A percentile compares a stretch with the other conserved stretches of the same genome.
Conservation (phyloP, 2,329 filamentous ascomycete genomes). For the Scedosporium boydii region DNA sequence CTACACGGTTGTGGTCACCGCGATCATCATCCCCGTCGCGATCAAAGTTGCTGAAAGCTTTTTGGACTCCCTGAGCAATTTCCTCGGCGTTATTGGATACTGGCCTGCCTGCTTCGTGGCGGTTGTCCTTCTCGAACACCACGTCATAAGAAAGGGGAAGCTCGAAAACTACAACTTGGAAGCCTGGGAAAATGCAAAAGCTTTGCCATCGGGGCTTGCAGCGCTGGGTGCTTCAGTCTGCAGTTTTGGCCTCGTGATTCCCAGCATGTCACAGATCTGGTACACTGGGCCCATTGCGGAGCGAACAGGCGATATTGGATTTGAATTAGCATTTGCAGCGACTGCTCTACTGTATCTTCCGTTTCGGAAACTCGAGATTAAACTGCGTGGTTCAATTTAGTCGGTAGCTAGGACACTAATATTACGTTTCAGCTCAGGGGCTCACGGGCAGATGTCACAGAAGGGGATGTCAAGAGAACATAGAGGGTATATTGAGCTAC, state of each 20-base stretch:
- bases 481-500: not conserved
- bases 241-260: slow-evolving; percentile 36
- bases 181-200: slow-evolving; percentile 32
- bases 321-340: slow-evolving; percentile 46
- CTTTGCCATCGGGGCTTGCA: slow-evolving; percentile 30
- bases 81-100: slow-evolving; percentile 34
- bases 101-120: slow-evolving; percentile 33
- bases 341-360: slow-evolving; percentile 29
- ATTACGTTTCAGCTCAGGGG: too few relatives aligned
- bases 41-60: slow-evolving; percentile 29
- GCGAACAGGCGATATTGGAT: slow-evolving; percentile 47
- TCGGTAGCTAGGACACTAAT: too few relatives aligned
- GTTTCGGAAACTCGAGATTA: slow-evolving; percentile 31
- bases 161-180: slow-evolving; percentile 30
- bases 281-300: slow-evolving; percentile 45
- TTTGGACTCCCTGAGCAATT: slow-evolving; percentile 32
- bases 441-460: too few relatives aligned
- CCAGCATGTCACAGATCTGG: slow-evolving; percentile 47
- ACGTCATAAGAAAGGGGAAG: slow-evolving; percentile 29
- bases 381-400: too few relatives aligned
- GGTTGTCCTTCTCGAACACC: slow-evolving; percentile 30
- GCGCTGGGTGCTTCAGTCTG: slow-evolving; percentile 31
- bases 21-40: slow-evolving; percentile 29
- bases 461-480: not conserved
- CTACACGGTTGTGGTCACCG: slow-evolving; percentile 28